phyloP scores from a whole-genome alignment of 495 filamentous ascomycete genomes.

The Tricharina praecox region DNA sequence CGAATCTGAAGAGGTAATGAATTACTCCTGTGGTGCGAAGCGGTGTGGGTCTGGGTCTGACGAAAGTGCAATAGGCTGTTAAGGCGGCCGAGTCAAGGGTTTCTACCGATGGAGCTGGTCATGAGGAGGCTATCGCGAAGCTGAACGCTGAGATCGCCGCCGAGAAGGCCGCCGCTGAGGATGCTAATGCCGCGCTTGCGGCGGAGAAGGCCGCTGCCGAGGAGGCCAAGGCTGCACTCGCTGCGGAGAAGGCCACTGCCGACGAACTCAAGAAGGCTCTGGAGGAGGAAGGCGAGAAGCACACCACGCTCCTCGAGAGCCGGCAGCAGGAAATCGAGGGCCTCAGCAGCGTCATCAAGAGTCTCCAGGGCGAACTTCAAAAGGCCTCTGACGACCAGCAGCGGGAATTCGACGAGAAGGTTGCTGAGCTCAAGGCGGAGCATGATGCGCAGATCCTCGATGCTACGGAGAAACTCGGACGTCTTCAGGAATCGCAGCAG shows the following conservation, averaged over 20 bases:
- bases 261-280: constrained; percentile 15
- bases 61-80: constrained; percentile 8
- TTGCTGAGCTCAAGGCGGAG: constrained; percentile 31
- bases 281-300: constrained; percentile 29
- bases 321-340: constrained; percentile 28
- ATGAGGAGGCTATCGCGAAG: constrained; percentile 16
- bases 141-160: too few species aligned
- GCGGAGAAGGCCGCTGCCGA: too few species aligned
- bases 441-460: constrained; percentile 24
- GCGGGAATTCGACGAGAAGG: constrained; percentile 26
- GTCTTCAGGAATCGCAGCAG: constrained; percentile 18
- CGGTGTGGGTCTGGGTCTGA: too few species aligned
- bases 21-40: neutral
- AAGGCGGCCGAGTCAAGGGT: constrained; percentile 12
- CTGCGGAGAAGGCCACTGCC: constrained; percentile 16
- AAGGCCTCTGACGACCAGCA: constrained; percentile 31
- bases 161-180: constrained; percentile 12
- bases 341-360: constrained; percentile 31
- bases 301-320: constrained; percentile 26
- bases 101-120: constrained; percentile 10
- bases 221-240: constrained; percentile 14
- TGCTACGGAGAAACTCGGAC: constrained; percentile 17
- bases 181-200: constrained; percentile 17
- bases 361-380: constrained; percentile 32
- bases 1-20: constrained; percentile 21